Evolutionary conservation across 202 grass and related monocot genomes (phyloP), one percentile per base, ranked within the genome.

Genomic region (Zizania palustris): DNA sequence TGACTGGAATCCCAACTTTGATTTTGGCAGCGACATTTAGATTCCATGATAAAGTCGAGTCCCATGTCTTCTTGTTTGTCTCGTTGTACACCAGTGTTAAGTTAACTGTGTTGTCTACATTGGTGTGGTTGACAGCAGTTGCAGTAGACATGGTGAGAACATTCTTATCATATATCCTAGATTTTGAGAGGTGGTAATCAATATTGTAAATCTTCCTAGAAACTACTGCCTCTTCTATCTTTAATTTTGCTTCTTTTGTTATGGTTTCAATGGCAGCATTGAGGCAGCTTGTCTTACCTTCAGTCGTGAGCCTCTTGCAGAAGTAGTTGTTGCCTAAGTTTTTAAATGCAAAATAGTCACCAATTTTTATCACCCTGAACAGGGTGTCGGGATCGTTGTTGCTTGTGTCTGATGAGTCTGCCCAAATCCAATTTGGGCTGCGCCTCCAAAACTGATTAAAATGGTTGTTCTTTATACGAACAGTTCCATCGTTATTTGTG

Each of bases 201-300:
- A 75, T 43, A 6, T 63, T 10, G 5, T 49, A 46, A n/a, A n/a
- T n/a, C n/a, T n/a, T n/a, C n/a, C n/a, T n/a, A n/a, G n/a, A n/a
- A n/a, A n/a, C n/a, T n/a, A 75, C 33, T 0, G 43, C 7, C 9
- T 75, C 73, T 38, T 63, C 3, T 5, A 35, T 0, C 15, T 3
- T 3, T 16, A 75, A 0, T 9, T 5, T 35, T 12, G 73, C 58
- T 0, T 8, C 9, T 0, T 0, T 0, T 4, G 22, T 4, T 8
- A 75, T 38, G 15, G 73, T 46, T 0, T 1, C 1, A 7, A 7
- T 42, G 1, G 9, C 13, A 4, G 72, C 72, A 13, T 36, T 75
- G 7, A 75, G 72, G 22, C 56, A 36, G 1, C 0, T 16, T 16
- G 16, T 34, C 19, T 45, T 16, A 1, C 71, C 20, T 34, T 45